Evolutionary conservation across 495 filamentous ascomycete genomes (phyloP), one percentile per base, ranked within the genome.

Genomic region (Coniosporium apollinis): DNA sequence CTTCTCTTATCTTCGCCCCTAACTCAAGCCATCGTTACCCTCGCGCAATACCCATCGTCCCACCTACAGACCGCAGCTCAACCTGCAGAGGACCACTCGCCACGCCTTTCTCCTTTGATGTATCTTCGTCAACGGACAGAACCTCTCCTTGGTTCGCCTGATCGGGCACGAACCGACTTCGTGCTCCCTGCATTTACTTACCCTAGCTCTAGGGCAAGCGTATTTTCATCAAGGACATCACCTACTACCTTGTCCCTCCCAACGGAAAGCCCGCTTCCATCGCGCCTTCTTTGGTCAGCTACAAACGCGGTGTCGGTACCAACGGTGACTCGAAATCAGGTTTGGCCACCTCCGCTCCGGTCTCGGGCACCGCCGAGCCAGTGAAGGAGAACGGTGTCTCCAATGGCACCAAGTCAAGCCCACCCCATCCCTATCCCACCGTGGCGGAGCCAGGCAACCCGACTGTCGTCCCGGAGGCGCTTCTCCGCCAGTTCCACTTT

Each of bases 221-320:
- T 38, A 56, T 93, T 46, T 92, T 96, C 64, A 89, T 97, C 69
- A 97, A 97, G 55, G 89, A 96, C 55, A 97, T 97, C 50, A 70
- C 78, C 24, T 74, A 94, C 54, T 94, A 94, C 53, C 61, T 93
- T 28, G 58, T 79, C 37, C 83, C 87, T 4, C 85, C 83, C 2
- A 52, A 74, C 41, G 59, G 61, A n/a, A 63, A 74, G 36, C 61
- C 67, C 13, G 70, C 79, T 26, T 64, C 56, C 22, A 74, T 87
- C 37, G 82, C 82, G 14, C 82, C 82, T 2, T 87, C 82, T 20
- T 62, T 94, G 19, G 50, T 62, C 22, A 54, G 59, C 47, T 58
- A 65, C 44, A 72, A 72, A 44, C 72, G 72, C 31, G 74, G 75
- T 19, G 68, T 79, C 36, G 71, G 72, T 17, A 75, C 69, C 30